Evolutionary conservation across 2,329 filamentous ascomycete species (phyloP).

Genomic region (Penicillium sp.): DNA sequence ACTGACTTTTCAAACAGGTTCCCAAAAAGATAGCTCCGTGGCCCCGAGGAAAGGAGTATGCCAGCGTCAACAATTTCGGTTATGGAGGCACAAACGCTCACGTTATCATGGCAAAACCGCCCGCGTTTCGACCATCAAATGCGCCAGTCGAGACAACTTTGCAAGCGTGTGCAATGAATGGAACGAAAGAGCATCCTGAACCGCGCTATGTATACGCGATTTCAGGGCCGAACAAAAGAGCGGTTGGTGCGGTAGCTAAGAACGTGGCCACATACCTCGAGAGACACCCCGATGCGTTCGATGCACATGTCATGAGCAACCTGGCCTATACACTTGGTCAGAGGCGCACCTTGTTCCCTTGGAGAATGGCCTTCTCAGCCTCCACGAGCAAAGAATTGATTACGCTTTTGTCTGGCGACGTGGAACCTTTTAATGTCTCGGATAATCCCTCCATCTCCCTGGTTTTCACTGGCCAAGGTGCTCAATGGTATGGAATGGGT

Average conservation of each 20-base stretch:
- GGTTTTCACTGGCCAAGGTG: constrained; percentile 42
- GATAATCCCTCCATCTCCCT: constrained; percentile 32
- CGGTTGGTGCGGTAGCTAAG: constrained; percentile 16
- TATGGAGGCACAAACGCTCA: constrained; percentile 41
- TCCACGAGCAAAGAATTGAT: constrained; percentile 17
- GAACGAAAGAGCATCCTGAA: constrained; percentile 13
- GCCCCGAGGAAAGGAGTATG: constrained; percentile 28
- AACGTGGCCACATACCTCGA: constrained; percentile 20
- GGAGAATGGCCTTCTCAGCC: constrained; percentile 23
- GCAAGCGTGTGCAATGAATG: neutral
- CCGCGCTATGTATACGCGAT: constrained; percentile 20
- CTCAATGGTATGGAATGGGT: constrained; percentile 40
- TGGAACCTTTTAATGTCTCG: constrained; percentile 19
- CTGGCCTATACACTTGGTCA: constrained; percentile 28
- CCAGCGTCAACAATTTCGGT: constrained; percentile 39
- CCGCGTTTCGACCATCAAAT: neutral
- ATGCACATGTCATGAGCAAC: constrained; percentile 23
- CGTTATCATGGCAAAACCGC: constrained; percentile 30
- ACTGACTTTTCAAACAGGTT: constrained; percentile 11
- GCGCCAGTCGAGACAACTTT: neutral
- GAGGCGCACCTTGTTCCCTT: constrained; percentile 24
- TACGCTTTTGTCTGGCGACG: constrained; percentile 10
- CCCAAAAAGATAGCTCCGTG: constrained; percentile 29
- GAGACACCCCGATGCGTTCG: constrained; percentile 19
- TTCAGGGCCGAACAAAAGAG: constrained; percentile 24